These are phyloP conservation scores for Avena insularis DNA, from an alignment of 176 grass and related monocot genomes.

Conservation along the genomic window DNA sequence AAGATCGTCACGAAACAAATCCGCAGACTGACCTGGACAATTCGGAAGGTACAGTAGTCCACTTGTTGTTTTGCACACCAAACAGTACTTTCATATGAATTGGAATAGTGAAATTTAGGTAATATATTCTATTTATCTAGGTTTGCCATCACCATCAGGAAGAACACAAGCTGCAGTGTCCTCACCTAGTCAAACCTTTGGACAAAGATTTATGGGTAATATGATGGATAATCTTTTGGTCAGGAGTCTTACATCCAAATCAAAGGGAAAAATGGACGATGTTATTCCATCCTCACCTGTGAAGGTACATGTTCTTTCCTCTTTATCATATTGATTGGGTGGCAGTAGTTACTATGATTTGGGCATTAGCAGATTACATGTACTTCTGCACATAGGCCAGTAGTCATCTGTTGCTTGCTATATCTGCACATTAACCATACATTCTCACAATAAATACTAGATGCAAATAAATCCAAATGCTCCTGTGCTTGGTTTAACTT, in stretches of 20 bases:
- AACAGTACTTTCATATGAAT: constrained; percentile 26
- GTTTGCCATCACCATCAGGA: constrained; percentile 79
- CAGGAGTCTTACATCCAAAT: constrained; percentile 90
- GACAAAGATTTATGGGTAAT: constrained; percentile 95
- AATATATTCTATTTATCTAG: constrained; percentile 51
- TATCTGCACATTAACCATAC: background rate
- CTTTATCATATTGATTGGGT: constrained; percentile 33
- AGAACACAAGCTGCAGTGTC: constrained; percentile 60
- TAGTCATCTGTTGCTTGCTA: background rate
- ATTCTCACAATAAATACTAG: background rate
- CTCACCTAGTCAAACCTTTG: constrained; percentile 76
- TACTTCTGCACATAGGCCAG: background rate
- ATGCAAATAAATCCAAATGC: background rate
- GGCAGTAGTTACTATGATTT: constrained; percentile 23
- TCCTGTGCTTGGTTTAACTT: constrained; percentile 19
- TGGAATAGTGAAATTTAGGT: constrained; percentile 29
- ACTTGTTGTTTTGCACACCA: constrained; percentile 16
- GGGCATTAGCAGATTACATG: constrained; percentile 7
- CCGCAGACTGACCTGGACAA: constrained; percentile 60
- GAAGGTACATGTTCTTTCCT: constrained; percentile 59
- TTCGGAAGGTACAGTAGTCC: constrained; percentile 70
- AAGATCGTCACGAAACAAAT: constrained; percentile 61
- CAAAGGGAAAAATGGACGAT: constrained; percentile 65
- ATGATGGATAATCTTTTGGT: constrained; percentile 93
- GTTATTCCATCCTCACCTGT: constrained; percentile 59